phyloP scores from a whole-genome alignment of 345 rosid genomes.

The Cardamine occulta region DNA sequence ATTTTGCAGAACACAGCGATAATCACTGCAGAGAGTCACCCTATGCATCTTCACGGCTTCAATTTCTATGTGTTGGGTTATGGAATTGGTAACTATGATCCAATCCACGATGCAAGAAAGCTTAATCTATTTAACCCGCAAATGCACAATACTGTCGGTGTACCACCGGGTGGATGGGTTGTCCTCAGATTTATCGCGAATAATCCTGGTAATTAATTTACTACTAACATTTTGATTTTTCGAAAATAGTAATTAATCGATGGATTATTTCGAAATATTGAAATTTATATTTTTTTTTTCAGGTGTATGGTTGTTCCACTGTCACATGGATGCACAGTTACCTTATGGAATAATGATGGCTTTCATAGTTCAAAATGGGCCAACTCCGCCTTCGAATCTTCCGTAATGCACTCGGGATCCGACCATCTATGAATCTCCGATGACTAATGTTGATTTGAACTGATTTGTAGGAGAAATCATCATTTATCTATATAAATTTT shows the following conservation, averaged over 20 bases:
- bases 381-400: slow-evolving; percentile 29
- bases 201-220: slow-evolving; percentile 63
- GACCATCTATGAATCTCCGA: slow-evolving; percentile 9
- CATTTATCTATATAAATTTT: not conserved
- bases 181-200: slow-evolving; percentile 74
- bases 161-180: slow-evolving; percentile 80
- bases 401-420: slow-evolving; percentile 30
- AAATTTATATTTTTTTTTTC: not conserved
- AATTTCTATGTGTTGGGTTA: slow-evolving; percentile 77
- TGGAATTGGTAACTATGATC: slow-evolving; percentile 80
- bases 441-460: slow-evolving; percentile 14
- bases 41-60: slow-evolving; percentile 83
- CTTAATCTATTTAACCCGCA: slow-evolving; percentile 68
- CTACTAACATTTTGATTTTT: not conserved
- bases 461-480: not conserved
- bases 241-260: no score
- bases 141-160: slow-evolving; percentile 65
- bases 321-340: slow-evolving; percentile 44
- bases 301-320: slow-evolving; percentile 41
- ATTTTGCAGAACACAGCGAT: slow-evolving; percentile 74
- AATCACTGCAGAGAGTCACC: slow-evolving; percentile 65
- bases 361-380: slow-evolving; percentile 40
- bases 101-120: slow-evolving; percentile 43
- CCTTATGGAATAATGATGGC: slow-evolving; percentile 24
- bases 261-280: not conserved